Percentiles rank a stretch among this genome's conserved stretches.
Evolutionary conservation across 2,329 filamentous ascomycete genomes (phyloP).

Genomic region (Penicillium capsulatum): DNA sequence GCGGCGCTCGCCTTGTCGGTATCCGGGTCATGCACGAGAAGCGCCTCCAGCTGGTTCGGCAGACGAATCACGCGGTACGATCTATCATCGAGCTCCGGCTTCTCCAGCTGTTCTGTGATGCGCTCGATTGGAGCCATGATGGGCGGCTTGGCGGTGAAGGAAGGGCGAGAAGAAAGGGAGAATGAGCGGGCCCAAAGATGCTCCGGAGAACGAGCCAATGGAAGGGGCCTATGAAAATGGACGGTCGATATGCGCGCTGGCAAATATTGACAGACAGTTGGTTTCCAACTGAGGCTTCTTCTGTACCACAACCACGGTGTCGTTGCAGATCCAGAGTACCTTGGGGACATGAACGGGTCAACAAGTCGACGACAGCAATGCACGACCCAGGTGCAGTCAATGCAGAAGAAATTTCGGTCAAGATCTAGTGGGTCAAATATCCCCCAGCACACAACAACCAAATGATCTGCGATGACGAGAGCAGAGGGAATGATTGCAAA

Average conservation of each 20-base stretch:
- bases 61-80: constrained; percentile 83
- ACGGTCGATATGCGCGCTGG: constrained; percentile 8
- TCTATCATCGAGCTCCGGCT: constrained; percentile 78
- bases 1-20: constrained; percentile 96
- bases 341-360: constrained; percentile 34
- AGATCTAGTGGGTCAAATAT: background rate
- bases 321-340: constrained; percentile 29
- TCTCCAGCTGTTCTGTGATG: constrained; percentile 71
- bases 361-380: constrained; percentile 6
- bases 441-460: background rate
- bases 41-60: constrained; percentile 79
- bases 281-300: constrained; percentile 19
- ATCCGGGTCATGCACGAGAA: constrained; percentile 88
- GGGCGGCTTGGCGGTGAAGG: constrained; percentile 18
- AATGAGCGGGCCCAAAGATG: constrained; percentile 16
- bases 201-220: constrained; percentile 5
- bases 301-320: constrained; percentile 22
- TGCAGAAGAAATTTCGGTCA: constrained; percentile 6
- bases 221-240: constrained; percentile 5
- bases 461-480: constrained; percentile 9
- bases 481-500: constrained; percentile 11
- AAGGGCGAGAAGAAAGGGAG: constrained; percentile 15
- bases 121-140: constrained; percentile 38
- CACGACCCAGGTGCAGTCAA: constrained; percentile 11
- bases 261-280: constrained; percentile 14